A percentile compares a stretch with the other conserved stretches of the same genome.
phyloP scores from a whole-genome alignment of 495 filamentous ascomycete species.

The Lasiosphaeris hirsuta region DNA sequence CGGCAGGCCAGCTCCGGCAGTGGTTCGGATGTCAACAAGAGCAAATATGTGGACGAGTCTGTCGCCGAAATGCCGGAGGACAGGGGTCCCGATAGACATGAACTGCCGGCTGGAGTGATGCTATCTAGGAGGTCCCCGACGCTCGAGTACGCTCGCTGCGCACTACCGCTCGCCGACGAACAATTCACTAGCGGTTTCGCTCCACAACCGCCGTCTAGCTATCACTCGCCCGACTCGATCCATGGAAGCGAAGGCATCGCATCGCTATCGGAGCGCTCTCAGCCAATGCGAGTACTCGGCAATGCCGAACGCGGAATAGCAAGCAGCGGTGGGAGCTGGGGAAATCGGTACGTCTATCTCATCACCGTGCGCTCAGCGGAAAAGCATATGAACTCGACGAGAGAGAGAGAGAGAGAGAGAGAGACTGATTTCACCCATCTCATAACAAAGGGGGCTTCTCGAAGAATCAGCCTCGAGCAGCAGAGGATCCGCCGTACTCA shows the following conservation, averaged over 20 bases:
- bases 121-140: background rate
- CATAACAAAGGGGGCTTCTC: background rate
- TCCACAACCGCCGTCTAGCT: background rate
- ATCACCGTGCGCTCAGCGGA: no score
- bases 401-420: no score
- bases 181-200: background rate
- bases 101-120: background rate
- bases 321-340: background rate
- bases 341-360: background rate
- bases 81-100: slow-evolving; percentile 1
- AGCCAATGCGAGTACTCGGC: background rate
- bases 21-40: no score
- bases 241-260: background rate
- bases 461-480: slow-evolving; percentile 1
- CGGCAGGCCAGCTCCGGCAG: no score
- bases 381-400: no score
- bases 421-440: background rate
- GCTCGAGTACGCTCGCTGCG: background rate
- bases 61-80: slow-evolving; percentile 5
- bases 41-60: background rate
- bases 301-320: background rate
- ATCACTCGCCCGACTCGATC: background rate
- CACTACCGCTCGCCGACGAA: background rate
- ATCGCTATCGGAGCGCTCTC: background rate
- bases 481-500: background rate